Evolutionary conservation across 768 basidiomycete genomes (phyloP).

Genomic region (Mycena kentingensis): DNA sequence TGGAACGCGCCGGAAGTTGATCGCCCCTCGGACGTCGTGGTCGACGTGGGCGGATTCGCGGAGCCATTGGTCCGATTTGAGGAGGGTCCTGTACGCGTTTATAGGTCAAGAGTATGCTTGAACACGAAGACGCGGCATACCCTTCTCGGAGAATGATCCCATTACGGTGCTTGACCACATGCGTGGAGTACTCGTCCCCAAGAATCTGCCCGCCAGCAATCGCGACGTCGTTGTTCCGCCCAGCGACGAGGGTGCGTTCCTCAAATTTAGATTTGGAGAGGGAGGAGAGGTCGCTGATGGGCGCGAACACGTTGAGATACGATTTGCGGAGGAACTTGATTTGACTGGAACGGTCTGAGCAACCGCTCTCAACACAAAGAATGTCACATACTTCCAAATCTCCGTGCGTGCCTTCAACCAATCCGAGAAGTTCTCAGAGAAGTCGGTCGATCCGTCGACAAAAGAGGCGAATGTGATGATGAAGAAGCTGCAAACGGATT

Average conservation of each 20-base stretch:
- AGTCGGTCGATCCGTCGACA: constrained; percentile 63
- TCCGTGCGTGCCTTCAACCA: constrained; percentile 91
- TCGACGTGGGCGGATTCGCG: constrained; percentile 67
- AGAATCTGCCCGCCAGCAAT: constrained; percentile 82
- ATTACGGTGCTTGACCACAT: constrained; percentile 89
- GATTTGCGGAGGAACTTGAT: constrained; percentile 83
- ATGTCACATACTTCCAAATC: constrained; percentile 81
- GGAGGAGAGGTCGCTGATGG: constrained; percentile 83
- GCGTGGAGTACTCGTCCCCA: constrained; percentile 94
- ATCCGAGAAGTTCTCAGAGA: constrained; percentile 72
- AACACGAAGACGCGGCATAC: constrained; percentile 34
- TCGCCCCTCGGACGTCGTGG: constrained; percentile 82
- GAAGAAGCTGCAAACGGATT: constrained; percentile 67
- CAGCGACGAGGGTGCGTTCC: constrained; percentile 57
- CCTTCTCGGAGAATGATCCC: constrained; percentile 93
- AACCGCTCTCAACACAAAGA: background rate
- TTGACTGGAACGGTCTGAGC: constrained; percentile 54
- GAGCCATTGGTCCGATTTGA: constrained; percentile 94
- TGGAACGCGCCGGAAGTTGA: constrained; percentile 88
- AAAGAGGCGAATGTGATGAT: constrained; percentile 92
- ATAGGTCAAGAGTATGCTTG: background rate
- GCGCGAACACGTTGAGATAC: constrained; percentile 85
- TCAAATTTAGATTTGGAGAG: constrained; percentile 71
- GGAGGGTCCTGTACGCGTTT: constrained; percentile 57
- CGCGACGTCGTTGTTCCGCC: constrained; percentile 72